phyloP scores from a whole-genome alignment of 345 rosid species.

The Eucalyptus pauciflora region DNA sequence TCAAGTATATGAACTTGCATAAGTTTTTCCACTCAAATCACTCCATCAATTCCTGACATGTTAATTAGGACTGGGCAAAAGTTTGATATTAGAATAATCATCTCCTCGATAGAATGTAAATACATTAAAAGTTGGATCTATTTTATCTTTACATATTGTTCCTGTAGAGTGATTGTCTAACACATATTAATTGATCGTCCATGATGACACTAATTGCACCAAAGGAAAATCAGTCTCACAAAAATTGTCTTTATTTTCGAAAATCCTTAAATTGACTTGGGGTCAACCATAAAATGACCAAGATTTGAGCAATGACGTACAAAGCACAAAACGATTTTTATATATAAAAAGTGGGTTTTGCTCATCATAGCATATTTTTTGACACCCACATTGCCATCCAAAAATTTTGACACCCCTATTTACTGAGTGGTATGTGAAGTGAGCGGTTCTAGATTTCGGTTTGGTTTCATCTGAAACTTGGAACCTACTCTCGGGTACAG shows the following conservation, averaged over 20 bases:
- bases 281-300: neutral
- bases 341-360: neutral
- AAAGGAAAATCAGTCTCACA: neutral
- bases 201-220: neutral
- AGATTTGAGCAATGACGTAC: neutral
- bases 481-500: too few relatives aligned
- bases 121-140: neutral
- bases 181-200: neutral
- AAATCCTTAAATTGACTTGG: neutral
- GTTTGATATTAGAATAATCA: neutral
- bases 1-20: neutral
- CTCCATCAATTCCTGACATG: neutral
- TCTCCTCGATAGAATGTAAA: neutral
- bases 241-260: neutral
- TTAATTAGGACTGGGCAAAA: neutral
- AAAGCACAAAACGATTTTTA: neutral
- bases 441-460: too few relatives aligned
- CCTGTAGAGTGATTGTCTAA: neutral
- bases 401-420: neutral
- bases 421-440: neutral
- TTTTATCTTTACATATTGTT: neutral
- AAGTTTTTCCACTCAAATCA: neutral
- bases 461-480: too few relatives aligned
- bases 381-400: neutral
- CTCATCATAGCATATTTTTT: neutral